phyloP scores from a whole-genome alignment of 192 early-diverging fungal genomes.

The Coemansia sp. region DNA sequence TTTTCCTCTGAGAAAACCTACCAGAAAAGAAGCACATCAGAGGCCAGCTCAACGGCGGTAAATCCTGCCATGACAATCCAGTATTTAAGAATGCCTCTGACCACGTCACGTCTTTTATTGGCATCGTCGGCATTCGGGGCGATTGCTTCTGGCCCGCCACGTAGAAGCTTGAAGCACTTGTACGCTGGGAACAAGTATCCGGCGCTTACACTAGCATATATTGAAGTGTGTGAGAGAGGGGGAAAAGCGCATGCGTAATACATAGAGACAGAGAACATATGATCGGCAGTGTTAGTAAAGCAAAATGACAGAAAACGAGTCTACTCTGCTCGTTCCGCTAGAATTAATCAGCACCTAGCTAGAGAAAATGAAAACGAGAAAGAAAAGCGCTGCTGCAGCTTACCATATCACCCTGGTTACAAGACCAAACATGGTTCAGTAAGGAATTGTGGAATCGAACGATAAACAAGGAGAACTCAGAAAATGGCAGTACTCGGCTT shows the following conservation, averaged over 20 bases:
- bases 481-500: neutral
- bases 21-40: conserved; percentile 58
- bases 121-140: conserved; percentile 9
- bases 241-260: neutral
- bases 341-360: neutral
- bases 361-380: neutral
- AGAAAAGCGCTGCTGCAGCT: conserved; percentile 8
- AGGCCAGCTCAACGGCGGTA: conserved; percentile 47
- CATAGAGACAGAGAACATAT: neutral
- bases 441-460: neutral
- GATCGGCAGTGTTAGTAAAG: neutral
- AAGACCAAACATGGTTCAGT: conserved; percentile 40
- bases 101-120: conserved; percentile 37
- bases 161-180: conserved; percentile 55
- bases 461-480: neutral
- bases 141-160: conserved; percentile 43
- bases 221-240: neutral
- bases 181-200: conserved; percentile 50
- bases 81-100: conserved; percentile 50
- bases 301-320: neutral
- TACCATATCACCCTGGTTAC: conserved; percentile 48
- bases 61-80: conserved; percentile 58
- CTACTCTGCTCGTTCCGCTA: neutral
- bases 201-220: conserved; percentile 33
- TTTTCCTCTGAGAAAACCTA: conserved; percentile 16